These are phyloP conservation scores for Paramecium sexaurelia DNA, from an alignment of 73 alveolate genomes.

Conservation along the genomic window DNA sequence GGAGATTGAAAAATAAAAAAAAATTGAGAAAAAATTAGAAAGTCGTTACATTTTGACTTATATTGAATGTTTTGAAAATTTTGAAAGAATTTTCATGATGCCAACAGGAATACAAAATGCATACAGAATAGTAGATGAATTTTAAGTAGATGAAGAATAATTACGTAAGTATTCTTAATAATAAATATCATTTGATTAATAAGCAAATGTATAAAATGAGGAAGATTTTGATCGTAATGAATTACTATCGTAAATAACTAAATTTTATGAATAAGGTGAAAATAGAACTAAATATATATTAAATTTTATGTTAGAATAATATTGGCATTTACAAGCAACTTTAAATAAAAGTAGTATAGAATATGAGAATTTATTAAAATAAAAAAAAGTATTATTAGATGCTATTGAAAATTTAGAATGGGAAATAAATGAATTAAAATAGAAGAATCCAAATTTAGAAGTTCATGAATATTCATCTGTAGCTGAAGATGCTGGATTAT, in stretches of 20 bases:
- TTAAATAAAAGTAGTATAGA: constrained; percentile 25
- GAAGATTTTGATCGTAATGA: constrained; percentile 43
- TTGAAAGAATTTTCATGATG: constrained; percentile 38
- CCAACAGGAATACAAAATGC: not conserved
- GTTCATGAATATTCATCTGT: constrained; percentile 50
- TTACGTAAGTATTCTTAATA: not conserved
- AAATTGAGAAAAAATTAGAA: not conserved
- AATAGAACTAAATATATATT: constrained; percentile 7
- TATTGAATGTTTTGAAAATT: constrained; percentile 54
- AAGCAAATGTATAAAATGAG: not conserved
- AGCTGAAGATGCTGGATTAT: constrained; percentile 54
- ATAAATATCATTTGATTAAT: not conserved
- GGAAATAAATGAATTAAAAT: constrained; percentile 16
- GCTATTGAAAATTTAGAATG: not conserved
- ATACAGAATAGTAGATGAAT: constrained; percentile 28
- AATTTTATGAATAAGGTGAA: constrained; percentile 32
- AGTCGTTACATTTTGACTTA: constrained; percentile 36
- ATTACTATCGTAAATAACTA: not conserved
- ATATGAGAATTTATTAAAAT: constrained; percentile 21
- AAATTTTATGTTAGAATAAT: constrained; percentile 42
- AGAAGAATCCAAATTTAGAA: constrained; percentile 54
- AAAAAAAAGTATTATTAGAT: constrained; percentile 23
- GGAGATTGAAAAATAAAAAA: constrained; percentile 19
- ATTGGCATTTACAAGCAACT: constrained; percentile 23
- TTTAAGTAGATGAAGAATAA: constrained; percentile 3